Evolutionary conservation across 352 stramenopile genomes (phyloP), one percentile per base, ranked within the genome.

Genomic region (Pilasporangium apinafurcum): DNA sequence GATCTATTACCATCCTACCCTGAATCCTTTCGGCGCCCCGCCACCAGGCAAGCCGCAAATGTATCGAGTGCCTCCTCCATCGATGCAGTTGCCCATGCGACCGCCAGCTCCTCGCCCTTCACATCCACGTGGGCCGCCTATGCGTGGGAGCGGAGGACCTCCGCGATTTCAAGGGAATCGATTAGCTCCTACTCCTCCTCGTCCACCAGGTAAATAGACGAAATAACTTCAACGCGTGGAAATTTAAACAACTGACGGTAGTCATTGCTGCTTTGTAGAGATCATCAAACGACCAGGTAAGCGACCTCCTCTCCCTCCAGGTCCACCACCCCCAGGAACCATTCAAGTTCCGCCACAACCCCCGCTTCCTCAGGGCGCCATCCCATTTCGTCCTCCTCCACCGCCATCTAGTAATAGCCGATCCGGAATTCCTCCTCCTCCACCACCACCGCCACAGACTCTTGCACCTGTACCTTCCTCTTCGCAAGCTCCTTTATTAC

Each of bases 1-100:
- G 1, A 74, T 90, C 32, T 87, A 90, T 46, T 90, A 87, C 37
- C 74, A 90, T 32, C 74, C 74, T n/a, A 84, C 74, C 16, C 40
- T 90, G 8, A 90, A 90, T 26, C 77, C 77, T 1, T 90, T 87
- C 21, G 77, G 77, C 16, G 74, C 76, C 1, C 77, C 77, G 6
- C 77, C 77, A 1, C 77, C 77, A 17, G 77, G 77, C 12, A 62
- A 58, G 22, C 74, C 77, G 6, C 74, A 90, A 25, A 68, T 59
- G 58, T 90, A 83, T 48, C 67, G 60, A 12, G 54, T 69, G 2
- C 59, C 61, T 25, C 56, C 66, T 9, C 39, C 61, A 37, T 22
- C 30, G 8, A 32, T 54, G 33, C 34, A 22, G 13, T 12, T 31
- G 29, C 12, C 24, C 33, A 29, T 43, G 20, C 24, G 39, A 20